A percentile compares a stretch with the other conserved stretches of the same genome.
phyloP scores from a whole-genome alignment of 352 stramenopile species.

The Globisporangium radiosum region DNA sequence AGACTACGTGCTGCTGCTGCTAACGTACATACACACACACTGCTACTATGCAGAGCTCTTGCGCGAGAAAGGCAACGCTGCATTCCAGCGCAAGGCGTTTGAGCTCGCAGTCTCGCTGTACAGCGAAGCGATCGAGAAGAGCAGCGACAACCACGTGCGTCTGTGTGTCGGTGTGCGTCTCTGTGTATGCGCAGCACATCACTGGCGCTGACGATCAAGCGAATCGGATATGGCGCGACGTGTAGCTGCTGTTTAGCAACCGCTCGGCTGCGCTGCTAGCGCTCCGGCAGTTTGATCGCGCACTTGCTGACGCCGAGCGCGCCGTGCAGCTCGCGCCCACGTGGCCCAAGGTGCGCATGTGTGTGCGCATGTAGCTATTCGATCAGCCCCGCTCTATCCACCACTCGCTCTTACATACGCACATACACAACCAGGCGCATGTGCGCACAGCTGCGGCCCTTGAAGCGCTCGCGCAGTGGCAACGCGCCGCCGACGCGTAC shows the following conservation, averaged over 20 bases:
- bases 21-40: background rate
- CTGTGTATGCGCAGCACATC: background rate
- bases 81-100: slow-evolving; percentile 58
- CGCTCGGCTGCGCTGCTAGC: slow-evolving; percentile 78
- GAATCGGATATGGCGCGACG: no score
- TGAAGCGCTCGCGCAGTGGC: slow-evolving; percentile 44
- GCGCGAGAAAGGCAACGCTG: slow-evolving; percentile 54
- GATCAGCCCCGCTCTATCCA: background rate
- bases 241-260: slow-evolving; percentile 78
- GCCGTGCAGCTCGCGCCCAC: slow-evolving; percentile 72
- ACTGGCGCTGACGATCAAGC: no score
- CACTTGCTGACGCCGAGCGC: slow-evolving; percentile 78
- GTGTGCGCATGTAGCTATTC: background rate
- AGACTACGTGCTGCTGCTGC: background rate
- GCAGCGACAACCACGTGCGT: slow-evolving; percentile 46
- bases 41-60: slow-evolving; percentile 22
- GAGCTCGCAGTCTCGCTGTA: slow-evolving; percentile 40
- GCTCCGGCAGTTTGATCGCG: slow-evolving; percentile 58
- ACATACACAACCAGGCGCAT: slow-evolving; percentile 40
- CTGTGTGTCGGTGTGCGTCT: background rate
- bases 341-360: slow-evolving; percentile 81
- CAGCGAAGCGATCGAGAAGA: slow-evolving; percentile 42
- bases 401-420: background rate
- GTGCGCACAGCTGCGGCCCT: slow-evolving; percentile 86
- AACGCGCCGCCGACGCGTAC: slow-evolving; percentile 73